Percentiles rank a stretch among this genome's conserved stretches.
Conservation (phyloP, 768 basidiomycete genomes). For the Tylopilus subfusipes region DNA sequence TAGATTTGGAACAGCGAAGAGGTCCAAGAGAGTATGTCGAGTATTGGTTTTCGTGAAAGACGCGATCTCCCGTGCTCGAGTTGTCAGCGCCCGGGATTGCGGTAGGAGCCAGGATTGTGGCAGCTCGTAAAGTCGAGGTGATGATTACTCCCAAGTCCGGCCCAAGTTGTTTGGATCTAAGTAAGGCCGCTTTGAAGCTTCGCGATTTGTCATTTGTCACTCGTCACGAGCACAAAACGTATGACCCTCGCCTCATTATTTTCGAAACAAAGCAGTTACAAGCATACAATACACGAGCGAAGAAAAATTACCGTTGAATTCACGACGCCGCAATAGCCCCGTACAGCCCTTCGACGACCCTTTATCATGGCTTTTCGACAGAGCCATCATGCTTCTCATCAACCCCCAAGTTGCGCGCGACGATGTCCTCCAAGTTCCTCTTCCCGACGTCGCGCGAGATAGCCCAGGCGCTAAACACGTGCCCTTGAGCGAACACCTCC, state of each 20-base stretch:
- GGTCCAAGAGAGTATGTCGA: background rate
- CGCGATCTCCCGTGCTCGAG: constrained; percentile 4
- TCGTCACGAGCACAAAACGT: no score
- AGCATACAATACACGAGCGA: no score
- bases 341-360: no score
- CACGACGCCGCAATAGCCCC: no score
- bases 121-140: background rate
- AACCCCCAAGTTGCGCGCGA: constrained; percentile 14
- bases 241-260: no score
- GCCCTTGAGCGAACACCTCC: constrained; percentile 68
- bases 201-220: no score
- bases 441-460: constrained; percentile 58
- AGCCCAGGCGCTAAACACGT: constrained; percentile 69
- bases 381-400: constrained; percentile 9
- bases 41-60: background rate
- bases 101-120: constrained; percentile 1
- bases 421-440: constrained; percentile 55
- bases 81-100: background rate
- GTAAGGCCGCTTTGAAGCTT: no score
- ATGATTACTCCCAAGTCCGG: constrained; percentile 1
- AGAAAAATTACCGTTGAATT: no score
- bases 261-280: no score
- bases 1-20: background rate
- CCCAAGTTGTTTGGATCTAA: constrained; percentile 28
- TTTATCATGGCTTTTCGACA: background rate